Evolutionary conservation across 208 protist species (phyloP).

Genomic region (Leishmania lainsoni): DNA sequence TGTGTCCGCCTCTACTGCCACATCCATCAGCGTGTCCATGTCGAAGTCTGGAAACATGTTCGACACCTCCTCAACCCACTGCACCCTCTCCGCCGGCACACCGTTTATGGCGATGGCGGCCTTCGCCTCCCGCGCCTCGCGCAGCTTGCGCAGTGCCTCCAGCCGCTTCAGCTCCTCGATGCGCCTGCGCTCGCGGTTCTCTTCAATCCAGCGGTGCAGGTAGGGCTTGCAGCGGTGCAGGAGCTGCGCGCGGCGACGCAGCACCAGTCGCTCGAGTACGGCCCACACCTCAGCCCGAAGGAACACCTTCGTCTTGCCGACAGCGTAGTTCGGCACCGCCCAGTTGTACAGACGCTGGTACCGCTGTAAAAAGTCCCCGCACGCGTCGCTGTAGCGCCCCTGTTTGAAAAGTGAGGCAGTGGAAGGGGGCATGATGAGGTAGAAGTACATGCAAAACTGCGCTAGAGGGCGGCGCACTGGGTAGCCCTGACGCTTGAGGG

Average conservation of each 20-base stretch:
- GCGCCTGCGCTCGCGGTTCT: slow-evolving; percentile 72
- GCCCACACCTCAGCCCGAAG: slow-evolving; percentile 84
- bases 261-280: slow-evolving; percentile 73
- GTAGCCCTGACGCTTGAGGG: slow-evolving; percentile 91
- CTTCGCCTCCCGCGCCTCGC: slow-evolving; percentile 60
- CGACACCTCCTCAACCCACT: slow-evolving; percentile 63
- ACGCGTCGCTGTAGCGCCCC: slow-evolving; percentile 43
- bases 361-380: slow-evolving; percentile 50
- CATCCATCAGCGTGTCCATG: slow-evolving; percentile 55
- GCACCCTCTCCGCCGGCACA: slow-evolving; percentile 43
- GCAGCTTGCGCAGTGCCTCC: slow-evolving; percentile 47
- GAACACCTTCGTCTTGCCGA: slow-evolving; percentile 91
- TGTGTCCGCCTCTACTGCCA: slow-evolving; percentile 56
- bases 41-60: slow-evolving; percentile 75
- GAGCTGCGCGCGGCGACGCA: slow-evolving; percentile 71
- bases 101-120: slow-evolving; percentile 42
- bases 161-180: slow-evolving; percentile 57
- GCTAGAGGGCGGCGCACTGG: slow-evolving; percentile 78
- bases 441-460: slow-evolving; percentile 83
- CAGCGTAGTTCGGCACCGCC: slow-evolving; percentile 70
- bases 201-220: slow-evolving; percentile 66
- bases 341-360: slow-evolving; percentile 73
- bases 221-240: slow-evolving; percentile 67
- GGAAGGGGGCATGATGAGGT: slow-evolving; percentile 63
- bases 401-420: slow-evolving; percentile 46